Evolutionary conservation across 2,329 filamentous ascomycete species (phyloP), one percentile per base, ranked within the genome.

Genomic region (Westerdykella ornata): DNA sequence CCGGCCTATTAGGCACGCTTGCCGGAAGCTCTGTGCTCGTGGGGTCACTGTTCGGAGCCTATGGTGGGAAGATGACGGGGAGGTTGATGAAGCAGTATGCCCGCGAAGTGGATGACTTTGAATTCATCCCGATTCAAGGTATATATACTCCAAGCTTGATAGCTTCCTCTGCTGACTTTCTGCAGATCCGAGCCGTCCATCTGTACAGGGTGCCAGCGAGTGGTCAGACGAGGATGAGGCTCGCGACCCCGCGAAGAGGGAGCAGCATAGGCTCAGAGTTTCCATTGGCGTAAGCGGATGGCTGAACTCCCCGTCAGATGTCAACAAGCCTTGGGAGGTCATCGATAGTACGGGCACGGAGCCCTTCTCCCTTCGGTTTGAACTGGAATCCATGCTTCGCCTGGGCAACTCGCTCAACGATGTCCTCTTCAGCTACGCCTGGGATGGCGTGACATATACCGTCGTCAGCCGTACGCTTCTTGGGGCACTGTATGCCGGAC

Each of bases 21-120:
- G 84, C 88, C 2, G 82, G 89, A 32, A 92, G 84, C 51, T 79
- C 81, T 9, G 76, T 90, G 17, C 72, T 88, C 30, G 82, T 94
- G 28, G 90, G 88, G 9, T 80, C 84, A 31, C 70, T 97, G 32
- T 95, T 97, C 58, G 90, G 90, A 5, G 85, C 92, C 16, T 95
- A 94, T 60, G 85, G 85, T 36, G 81, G 82, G 1, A 80, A 84
- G 35, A 88, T 94, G 73, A 85, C 84, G 0, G 80, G 81, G 39
- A 82, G 86, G 59, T 84, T 90, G 75, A 84, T 96, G 73, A 85
- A 94, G 48, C 74, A 82, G 17, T 94, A 92, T 62, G 77, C 84
- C 6, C 81, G 80, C 52, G 88, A 94, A 49, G 82, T 96, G 6
- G 79, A 86, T 52, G 88, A 96, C 59, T 94, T 96, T 65, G 86